Evolutionary conservation across 176 grass and related monocot species (phyloP).

Genomic region (Aegilops bicornis): DNA sequence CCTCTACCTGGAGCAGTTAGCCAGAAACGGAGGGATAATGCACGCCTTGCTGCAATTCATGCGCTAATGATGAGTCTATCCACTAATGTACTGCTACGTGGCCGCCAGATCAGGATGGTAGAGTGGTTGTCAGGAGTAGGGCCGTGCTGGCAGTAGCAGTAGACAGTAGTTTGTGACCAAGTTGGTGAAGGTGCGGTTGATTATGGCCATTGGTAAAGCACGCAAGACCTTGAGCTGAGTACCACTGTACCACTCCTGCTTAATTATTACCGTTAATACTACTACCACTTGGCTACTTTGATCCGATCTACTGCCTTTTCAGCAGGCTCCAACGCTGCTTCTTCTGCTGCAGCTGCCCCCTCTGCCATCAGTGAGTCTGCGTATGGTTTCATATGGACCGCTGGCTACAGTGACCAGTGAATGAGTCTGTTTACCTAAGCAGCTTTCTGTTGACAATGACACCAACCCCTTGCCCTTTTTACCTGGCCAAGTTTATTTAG

Average conservation of each 20-base stretch:
- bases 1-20: constrained; percentile 1
- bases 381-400: neutral
- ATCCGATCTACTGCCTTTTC: neutral
- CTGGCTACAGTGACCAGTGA: neutral
- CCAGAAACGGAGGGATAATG: neutral
- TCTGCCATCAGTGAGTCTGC: neutral
- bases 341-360: neutral
- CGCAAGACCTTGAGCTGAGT: neutral
- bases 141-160: neutral
- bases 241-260: neutral
- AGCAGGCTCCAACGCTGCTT: neutral
- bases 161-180: neutral
- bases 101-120: neutral
- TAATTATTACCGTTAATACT: neutral
- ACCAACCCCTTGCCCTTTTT: no score
- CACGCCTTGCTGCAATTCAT: neutral
- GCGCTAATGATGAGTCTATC: neutral
- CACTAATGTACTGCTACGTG: neutral
- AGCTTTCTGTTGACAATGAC: neutral
- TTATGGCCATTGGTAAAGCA: neutral
- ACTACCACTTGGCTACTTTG: neutral
- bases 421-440: neutral
- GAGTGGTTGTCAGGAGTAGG: neutral
- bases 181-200: neutral
- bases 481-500: no score